Conservation (phyloP, 371 early-diverging fungal genomes). For the Mortierella sp. region DNA sequence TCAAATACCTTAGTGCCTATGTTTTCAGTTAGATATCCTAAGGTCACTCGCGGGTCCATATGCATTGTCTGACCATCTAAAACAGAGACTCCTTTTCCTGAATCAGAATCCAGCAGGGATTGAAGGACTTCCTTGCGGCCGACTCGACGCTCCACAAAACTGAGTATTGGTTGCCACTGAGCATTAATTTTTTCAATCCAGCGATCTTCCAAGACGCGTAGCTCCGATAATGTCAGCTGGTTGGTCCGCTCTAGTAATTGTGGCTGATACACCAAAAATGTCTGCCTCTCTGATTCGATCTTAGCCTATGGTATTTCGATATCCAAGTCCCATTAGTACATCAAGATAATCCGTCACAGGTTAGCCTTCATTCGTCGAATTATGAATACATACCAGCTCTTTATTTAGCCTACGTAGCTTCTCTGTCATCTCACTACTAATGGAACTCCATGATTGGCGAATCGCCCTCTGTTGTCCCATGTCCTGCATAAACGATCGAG, state of each 20-base stretch:
- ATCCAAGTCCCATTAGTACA: background rate
- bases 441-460: constrained; percentile 18
- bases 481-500: constrained; percentile 9
- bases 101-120: constrained; percentile 14
- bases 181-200: constrained; percentile 30
- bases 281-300: constrained; percentile 19
- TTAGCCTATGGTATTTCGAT: constrained; percentile 9
- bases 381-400: constrained; percentile 21
- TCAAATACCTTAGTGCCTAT: background rate
- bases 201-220: constrained; percentile 21
- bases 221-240: constrained; percentile 14
- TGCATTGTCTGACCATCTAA: constrained; percentile 1
- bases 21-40: constrained; percentile 10
- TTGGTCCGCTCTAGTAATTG: constrained; percentile 6
- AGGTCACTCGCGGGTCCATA: constrained; percentile 8
- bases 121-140: constrained; percentile 25
- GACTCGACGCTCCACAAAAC: constrained; percentile 22
- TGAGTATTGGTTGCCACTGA: constrained; percentile 35
- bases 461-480: constrained; percentile 7
- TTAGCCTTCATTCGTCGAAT: background rate
- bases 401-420: constrained; percentile 1
- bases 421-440: constrained; percentile 21
- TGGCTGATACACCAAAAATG: constrained; percentile 18
- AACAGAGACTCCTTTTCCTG: constrained; percentile 12
- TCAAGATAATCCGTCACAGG: background rate